Conservation (phyloP, 306 rosid genomes). For the Comarum palustre region DNA sequence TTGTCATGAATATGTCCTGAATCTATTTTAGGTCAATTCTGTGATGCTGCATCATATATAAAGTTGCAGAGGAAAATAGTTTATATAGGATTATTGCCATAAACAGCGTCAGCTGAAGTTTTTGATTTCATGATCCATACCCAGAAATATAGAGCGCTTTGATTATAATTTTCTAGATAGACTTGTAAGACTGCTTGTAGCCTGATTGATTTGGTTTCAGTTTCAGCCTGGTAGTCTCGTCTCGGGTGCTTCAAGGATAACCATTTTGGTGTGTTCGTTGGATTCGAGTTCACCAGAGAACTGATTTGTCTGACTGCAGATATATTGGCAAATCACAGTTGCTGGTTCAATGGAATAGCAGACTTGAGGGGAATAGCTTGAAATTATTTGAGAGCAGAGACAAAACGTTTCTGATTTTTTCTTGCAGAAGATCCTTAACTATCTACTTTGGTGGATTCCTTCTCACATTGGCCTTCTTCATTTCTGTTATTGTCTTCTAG, state of each 20-base stretch:
- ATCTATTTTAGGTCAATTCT: background rate
- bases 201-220: slow-evolving; percentile 33
- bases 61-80: slow-evolving; percentile 12
- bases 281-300: slow-evolving; percentile 10
- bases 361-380: slow-evolving; percentile 27
- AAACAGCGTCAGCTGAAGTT: background rate
- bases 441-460: slow-evolving; percentile 4
- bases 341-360: slow-evolving; percentile 25
- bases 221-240: slow-evolving; percentile 21
- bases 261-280: slow-evolving; percentile 30
- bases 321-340: slow-evolving; percentile 21
- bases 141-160: background rate
- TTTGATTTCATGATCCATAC: slow-evolving; percentile 2
- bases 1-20: background rate
- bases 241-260: slow-evolving; percentile 30
- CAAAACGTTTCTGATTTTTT: slow-evolving; percentile 18
- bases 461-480: slow-evolving; percentile 2
- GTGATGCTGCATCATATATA: background rate
- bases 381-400: slow-evolving; percentile 19
- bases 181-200: background rate
- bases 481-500: background rate
- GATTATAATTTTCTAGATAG: background rate
- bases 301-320: background rate
- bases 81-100: slow-evolving; percentile 16
- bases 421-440: slow-evolving; percentile 19